Evolutionary conservation across 2,329 filamentous ascomycete species (phyloP).

Genomic region (Aspergillus oerlinghausenensis): DNA sequence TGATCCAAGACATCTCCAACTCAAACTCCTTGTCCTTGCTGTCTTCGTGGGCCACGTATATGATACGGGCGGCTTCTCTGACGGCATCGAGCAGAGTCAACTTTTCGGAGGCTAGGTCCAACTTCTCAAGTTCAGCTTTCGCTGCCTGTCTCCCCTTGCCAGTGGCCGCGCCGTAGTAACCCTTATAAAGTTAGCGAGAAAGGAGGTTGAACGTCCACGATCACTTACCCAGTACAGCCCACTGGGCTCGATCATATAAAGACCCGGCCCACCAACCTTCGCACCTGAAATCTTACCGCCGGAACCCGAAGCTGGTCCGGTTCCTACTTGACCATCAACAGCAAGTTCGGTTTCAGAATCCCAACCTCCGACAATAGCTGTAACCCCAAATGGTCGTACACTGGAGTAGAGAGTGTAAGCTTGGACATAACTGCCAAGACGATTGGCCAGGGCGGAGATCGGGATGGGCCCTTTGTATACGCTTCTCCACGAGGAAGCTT

Average conservation of each 20-base stretch:
- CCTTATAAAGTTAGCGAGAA: constrained; percentile 44
- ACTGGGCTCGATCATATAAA: constrained; percentile 99
- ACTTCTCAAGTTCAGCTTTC: constrained; percentile 97
- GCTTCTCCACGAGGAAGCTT: constrained; percentile 84
- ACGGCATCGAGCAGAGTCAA: constrained; percentile 81
- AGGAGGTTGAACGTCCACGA: background rate
- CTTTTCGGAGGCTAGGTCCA: constrained; percentile 73
- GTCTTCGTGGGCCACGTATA: constrained; percentile 95
- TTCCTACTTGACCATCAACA: constrained; percentile 87
- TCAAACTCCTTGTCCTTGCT: constrained; percentile 99
- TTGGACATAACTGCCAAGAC: constrained; percentile 94
- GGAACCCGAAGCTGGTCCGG: constrained; percentile 70
- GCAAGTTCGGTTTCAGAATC: constrained; percentile 80
- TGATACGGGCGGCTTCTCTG: constrained; percentile 94
- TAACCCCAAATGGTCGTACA: constrained; percentile 94
- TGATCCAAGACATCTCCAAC: constrained; percentile 99
- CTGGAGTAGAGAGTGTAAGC: constrained; percentile 96
- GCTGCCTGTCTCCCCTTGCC: constrained; percentile 95
- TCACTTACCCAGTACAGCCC: constrained; percentile 77
- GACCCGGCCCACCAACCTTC: constrained; percentile 79
- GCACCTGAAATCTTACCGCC: constrained; percentile 75
- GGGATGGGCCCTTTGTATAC: constrained; percentile 94
- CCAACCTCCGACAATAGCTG: constrained; percentile 88
- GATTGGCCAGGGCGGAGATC: constrained; percentile 77
- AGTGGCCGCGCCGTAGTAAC: constrained; percentile 95